Percentiles rank a stretch among this genome's conserved stretches.
Evolutionary conservation across 2,329 filamentous ascomycete species (phyloP).

Genomic region (Stagonosporopsis chrysanthemi): DNA sequence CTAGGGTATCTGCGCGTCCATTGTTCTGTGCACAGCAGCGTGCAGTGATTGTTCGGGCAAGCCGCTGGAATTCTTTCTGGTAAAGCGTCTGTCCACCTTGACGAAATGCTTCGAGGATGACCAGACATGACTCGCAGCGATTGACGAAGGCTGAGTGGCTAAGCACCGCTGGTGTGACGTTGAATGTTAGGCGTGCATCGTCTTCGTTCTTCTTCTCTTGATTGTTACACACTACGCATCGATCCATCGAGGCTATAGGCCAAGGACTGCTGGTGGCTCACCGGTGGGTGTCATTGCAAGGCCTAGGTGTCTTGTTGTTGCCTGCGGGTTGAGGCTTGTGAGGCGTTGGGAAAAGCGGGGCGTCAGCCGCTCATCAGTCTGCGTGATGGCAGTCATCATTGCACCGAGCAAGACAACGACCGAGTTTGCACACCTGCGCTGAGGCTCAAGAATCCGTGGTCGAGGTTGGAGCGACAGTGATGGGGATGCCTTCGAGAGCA

Average conservation of each 20-base stretch:
- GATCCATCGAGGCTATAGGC: not conserved
- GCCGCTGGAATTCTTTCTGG: conserved; percentile 14
- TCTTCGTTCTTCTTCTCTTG: conserved; percentile 13
- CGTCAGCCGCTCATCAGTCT: not conserved
- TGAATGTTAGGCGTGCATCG: conserved; percentile 20
- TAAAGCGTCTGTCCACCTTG: conserved; percentile 18
- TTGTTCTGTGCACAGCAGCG: conserved; percentile 11
- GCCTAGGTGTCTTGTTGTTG: not conserved
- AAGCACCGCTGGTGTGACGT: conserved; percentile 22
- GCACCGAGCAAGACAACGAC: not conserved
- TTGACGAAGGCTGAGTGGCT: conserved; percentile 11
- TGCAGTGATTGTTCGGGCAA: conserved; percentile 16
- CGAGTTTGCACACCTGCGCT: not conserved
- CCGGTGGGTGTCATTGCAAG: not conserved
- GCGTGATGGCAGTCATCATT: not conserved
- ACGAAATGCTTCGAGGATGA: conserved; percentile 26
- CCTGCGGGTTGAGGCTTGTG: not conserved
- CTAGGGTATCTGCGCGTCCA: conserved; percentile 13
- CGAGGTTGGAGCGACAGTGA: not conserved
- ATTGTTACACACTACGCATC: conserved; percentile 21
- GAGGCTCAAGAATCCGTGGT: not conserved
- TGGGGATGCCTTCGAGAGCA: not conserved
- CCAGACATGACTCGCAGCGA: conserved; percentile 21
- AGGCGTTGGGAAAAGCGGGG: conserved; percentile 2
- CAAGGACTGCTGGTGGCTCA: not conserved